Base-by-base conservation (phyloP, 2,329 filamentous ascomycete species). In the Bipolaris cookei region DNA sequence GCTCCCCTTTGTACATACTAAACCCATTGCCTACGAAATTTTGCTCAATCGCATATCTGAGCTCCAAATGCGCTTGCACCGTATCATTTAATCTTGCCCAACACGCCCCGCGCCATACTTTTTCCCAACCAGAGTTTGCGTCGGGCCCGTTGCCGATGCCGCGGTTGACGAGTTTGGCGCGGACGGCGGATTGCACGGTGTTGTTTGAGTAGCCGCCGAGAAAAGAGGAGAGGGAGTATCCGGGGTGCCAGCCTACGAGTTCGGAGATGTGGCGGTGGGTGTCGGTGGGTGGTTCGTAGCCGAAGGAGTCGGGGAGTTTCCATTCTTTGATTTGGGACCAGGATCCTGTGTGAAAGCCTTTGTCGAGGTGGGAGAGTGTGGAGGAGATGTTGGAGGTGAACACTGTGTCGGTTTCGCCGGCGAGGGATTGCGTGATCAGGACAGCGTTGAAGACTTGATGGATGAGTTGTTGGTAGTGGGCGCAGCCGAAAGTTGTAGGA, bases 71-170 rank as follows among this genome's bases (percentile, higher is more conserved):
- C 0, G 84, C 83, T 53, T 70, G 60, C 0, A 78, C 77, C 0
- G 83, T 82, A 8, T 84, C 76, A 52, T 85, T 84, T 0, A 86
- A 74, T 0, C 81, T 70, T 0, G 83, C 83, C 83, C 84, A 86
- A 68, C 82, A 85, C 0, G 84, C 83, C 0, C 79, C 70, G 0
- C 84, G 80, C 84, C 84, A 86, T 0, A 86, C 80, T 58, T 86
- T 86, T 16, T 78, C 82, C 84, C 84, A 86, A 0, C 84, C 84
- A 0, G 83, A 77, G 59, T 86, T 83, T 0, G 81, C 78, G 48
- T 86, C 83, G 0, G 65, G 62, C 0, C 69, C 77, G 21, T 79
- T 80, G 1, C 83, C 82, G 2, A 71, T 63, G 0, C 83, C 83
- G 7, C 83, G 79, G 0, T 78, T 74, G 7, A 76, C 65, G 0